Evolutionary conservation across 1,284 basidiomycete genomes (phyloP), one percentile per base, ranked within the genome.

Genomic region (Cryptococcus sp.): DNA sequence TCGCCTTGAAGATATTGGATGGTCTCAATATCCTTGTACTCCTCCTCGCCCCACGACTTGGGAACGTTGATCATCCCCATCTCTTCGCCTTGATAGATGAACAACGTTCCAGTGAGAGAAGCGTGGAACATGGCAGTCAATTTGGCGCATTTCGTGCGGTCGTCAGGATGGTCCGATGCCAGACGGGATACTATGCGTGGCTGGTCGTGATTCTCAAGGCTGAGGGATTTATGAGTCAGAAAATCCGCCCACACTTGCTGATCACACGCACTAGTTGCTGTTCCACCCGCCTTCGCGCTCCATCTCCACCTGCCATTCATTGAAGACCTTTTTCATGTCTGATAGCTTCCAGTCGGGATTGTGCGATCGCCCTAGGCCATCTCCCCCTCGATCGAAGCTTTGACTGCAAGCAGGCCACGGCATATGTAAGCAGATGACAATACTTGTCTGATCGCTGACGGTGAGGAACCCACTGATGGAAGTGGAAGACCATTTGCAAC

Each of bases 41-140:
- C 87, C 56, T 88, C 84, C 38, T 87, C 81, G 1, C 82, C 81
- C 88, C 88, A 89, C 2, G 78, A 72, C 40, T 81, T 71, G 8
- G 88, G 87, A 42, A 88, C 84, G 61, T 90, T 90, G 76, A 81
- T 83, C 72, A 87, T 78, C 0, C 85, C 88, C 0, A 89, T 81
- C 67, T 89, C 87, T 74, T 89, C 80, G 3, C 89, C 88, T 74
- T 90, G 87, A 70, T 85, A 90, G 17, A 91, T 80, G 70, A 85
- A 90, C 63, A 86, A 77, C 10, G 88, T 88, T 3, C 88, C 89
- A 3, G 82, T 80, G 54, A 86, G 84, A 0, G 85, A 83, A 48
- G 83, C 79, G 67, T 88, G 82, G 55, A 88, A 77, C 47, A 88
- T 79, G 1, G 86, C 83, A 22, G 89, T 71, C 73, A 89, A 76